Conservation (phyloP, 768 basidiomycete genomes). For the Suillus subalutaceus region DNA sequence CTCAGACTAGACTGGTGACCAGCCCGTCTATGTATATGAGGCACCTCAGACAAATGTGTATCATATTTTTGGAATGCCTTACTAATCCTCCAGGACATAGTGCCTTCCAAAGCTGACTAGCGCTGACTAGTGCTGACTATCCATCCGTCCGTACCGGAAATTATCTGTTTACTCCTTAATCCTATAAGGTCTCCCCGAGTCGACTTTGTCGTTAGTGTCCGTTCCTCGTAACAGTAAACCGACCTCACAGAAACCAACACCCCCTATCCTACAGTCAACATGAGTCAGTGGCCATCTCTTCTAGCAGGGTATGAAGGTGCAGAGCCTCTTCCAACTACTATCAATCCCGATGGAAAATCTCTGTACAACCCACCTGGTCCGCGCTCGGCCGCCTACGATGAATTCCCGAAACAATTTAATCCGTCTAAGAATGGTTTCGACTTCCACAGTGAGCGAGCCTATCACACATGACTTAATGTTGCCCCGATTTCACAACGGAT, state of each 20-base stretch:
- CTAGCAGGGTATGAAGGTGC: constrained; percentile 43
- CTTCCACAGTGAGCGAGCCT: constrained; percentile 60
- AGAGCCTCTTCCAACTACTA: constrained; percentile 43
- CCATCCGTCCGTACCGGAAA: no score
- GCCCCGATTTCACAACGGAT: background rate
- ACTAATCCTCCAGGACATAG: no score
- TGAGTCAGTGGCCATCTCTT: constrained; percentile 31
- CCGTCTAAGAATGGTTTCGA: constrained; percentile 65
- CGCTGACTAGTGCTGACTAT: no score
- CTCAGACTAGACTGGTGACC: no score
- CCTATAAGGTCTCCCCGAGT: background rate
- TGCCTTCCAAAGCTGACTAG: no score
- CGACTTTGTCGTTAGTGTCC: background rate
- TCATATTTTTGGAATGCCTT: no score
- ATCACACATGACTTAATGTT: background rate
- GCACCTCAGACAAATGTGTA: no score
- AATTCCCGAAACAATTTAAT: constrained; percentile 58
- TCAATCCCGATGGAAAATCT: constrained; percentile 61
- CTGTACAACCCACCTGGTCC: constrained; percentile 49
- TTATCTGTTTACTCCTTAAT: background rate
- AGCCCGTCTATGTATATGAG: no score
- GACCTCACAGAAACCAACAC: background rate
- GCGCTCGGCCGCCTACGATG: constrained; percentile 53
- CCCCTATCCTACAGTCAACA: background rate
- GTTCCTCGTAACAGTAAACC: background rate